Evolutionary conservation across 495 filamentous ascomycete species (phyloP).

Genomic region (Delitschia confertaspora): DNA sequence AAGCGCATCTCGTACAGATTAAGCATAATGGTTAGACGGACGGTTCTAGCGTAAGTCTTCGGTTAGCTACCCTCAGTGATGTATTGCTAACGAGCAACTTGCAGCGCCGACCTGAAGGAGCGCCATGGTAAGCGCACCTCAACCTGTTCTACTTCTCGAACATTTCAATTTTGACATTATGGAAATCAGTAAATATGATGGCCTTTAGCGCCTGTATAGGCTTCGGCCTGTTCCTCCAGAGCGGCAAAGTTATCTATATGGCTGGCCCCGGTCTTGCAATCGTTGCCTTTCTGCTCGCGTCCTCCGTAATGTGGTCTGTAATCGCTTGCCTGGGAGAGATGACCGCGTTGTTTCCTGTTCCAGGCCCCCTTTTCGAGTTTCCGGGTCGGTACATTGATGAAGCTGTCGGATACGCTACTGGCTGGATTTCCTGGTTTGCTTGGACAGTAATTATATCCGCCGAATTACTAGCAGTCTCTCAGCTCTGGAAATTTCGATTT

Average conservation of each 20-base stretch:
- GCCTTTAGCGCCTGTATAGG: conserved; percentile 33
- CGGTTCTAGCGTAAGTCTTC: conserved; percentile 16
- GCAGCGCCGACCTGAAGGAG: conserved; percentile 21
- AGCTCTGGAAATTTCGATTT: conserved; percentile 40
- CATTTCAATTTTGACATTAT: no score
- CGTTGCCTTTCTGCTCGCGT: conserved; percentile 39
- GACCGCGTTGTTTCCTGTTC: conserved; percentile 45
- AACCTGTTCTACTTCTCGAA: no score
- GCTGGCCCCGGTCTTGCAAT: conserved; percentile 36
- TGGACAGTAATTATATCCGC: conserved; percentile 37
- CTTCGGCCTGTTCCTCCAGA: conserved; percentile 37
- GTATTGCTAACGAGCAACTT: not conserved
- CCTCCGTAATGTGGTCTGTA: conserved; percentile 44
- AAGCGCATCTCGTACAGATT: conserved; percentile 1
- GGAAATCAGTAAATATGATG: conserved; percentile 42
- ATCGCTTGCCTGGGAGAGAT: conserved; percentile 45
- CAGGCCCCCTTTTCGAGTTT: conserved; percentile 44
- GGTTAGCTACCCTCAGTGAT: not conserved
- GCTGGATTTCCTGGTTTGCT: conserved; percentile 50
- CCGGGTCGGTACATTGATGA: conserved; percentile 41
- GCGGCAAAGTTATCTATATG: conserved; percentile 36
- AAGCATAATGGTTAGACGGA: conserved; percentile 18
- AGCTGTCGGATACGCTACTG: conserved; percentile 44
- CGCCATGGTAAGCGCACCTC: no score
- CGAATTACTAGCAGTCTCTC: conserved; percentile 40